phyloP scores from a whole-genome alignment of 345 rosid genomes.

The Arabidopsis suecica region DNA sequence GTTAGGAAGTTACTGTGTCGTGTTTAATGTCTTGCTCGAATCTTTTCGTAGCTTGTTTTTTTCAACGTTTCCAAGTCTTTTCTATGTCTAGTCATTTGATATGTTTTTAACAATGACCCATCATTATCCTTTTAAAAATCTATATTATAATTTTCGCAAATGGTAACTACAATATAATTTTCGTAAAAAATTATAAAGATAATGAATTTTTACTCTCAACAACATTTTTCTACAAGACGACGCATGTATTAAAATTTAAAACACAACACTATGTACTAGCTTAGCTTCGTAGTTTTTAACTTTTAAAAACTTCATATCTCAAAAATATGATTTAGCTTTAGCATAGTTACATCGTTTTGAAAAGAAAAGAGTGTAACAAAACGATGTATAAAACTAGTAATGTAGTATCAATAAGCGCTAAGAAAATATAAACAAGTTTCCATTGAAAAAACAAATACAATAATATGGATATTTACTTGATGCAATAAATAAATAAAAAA shows the following conservation, averaged over 20 bases:
- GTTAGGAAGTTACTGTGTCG: conserved; percentile 23
- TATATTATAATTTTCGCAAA: no score
- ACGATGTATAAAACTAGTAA: neutral
- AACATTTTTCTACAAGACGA: no score
- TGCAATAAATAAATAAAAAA: no score
- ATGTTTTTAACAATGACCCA: neutral
- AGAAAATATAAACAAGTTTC: neutral
- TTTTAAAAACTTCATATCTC: neutral
- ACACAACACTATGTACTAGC: no score
- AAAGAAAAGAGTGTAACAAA: neutral
- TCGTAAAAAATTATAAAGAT: no score
- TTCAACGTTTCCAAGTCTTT: neutral
- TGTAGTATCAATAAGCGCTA: neutral
- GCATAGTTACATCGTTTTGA: neutral
- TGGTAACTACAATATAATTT: no score
- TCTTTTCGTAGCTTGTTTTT: conserved; percentile 3
- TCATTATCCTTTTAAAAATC: neutral
- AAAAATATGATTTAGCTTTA: neutral
- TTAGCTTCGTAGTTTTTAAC: neutral
- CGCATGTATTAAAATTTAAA: no score
- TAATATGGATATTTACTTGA: neutral
- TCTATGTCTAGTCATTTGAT: neutral
- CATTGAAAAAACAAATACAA: neutral
- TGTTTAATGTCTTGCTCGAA: conserved; percentile 13
- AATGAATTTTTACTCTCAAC: no score